Evolutionary conservation across 352 stramenopile species (phyloP).

Genomic region (Phytophthora palmivora): DNA sequence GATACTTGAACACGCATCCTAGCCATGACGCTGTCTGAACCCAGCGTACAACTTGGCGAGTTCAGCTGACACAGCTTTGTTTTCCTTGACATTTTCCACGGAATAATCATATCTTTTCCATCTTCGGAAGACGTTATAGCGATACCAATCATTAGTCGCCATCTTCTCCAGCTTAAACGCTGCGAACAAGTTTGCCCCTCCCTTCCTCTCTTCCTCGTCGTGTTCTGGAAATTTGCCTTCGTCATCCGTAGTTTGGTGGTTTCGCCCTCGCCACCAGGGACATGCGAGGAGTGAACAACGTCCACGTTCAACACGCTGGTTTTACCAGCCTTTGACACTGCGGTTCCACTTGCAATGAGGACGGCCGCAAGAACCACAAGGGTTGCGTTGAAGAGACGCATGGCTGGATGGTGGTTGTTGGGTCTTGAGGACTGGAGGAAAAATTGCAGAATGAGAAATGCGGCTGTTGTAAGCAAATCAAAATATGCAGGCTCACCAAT

Average conservation of each 20-base stretch:
- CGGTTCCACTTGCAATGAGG: conserved; percentile 19
- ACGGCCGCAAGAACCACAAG: conserved; percentile 17
- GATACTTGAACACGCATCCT: too few species aligned
- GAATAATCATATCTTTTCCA: too few species aligned
- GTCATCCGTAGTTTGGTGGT: conserved; percentile 5
- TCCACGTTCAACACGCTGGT: conserved; percentile 5
- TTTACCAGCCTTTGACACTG: conserved; percentile 12
- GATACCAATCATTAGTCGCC: too few species aligned
- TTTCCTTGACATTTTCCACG: too few species aligned
- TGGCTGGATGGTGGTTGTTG: conserved; percentile 12
- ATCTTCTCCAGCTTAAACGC: conserved; percentile 4
- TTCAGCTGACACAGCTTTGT: too few species aligned
- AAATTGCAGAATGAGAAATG: conserved; percentile 14
- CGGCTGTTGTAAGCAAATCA: conserved; percentile 4
- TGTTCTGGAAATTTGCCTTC: conserved; percentile 9
- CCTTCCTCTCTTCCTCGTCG: conserved; percentile 1
- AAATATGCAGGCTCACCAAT: too few species aligned
- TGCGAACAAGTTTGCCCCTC: neutral
- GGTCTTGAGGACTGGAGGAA: too few species aligned
- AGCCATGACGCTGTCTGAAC: too few species aligned
- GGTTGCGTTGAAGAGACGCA: conserved; percentile 12
- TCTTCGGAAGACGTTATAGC: too few species aligned
- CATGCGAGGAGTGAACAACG: too few species aligned
- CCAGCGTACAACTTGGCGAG: too few species aligned
- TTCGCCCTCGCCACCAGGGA: conserved; percentile 9